phyloP scores from a whole-genome alignment of 208 protist genomes.

The Acanthamoeba royreba region DNA sequence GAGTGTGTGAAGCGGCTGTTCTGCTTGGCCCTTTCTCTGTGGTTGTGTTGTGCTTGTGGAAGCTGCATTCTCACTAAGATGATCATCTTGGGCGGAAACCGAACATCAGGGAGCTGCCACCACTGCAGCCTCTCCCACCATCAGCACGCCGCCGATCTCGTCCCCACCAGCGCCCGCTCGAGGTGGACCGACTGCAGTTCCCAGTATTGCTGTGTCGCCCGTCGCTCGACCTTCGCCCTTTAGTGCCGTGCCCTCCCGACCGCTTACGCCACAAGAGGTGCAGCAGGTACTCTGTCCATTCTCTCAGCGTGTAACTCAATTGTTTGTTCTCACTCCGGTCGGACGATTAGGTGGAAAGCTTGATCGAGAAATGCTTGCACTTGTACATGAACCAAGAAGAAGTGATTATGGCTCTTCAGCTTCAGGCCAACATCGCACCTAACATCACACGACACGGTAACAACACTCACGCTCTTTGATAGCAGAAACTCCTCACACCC shows the following conservation, averaged over 20 bases:
- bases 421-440: not conserved
- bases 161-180: too few relatives aligned
- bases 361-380: not conserved
- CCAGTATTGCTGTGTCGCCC: not conserved
- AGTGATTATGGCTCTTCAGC: not conserved
- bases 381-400: conserved; percentile 35
- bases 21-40: too few relatives aligned
- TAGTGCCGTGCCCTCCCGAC: not conserved
- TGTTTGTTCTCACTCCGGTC: not conserved
- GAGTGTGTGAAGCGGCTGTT: too few relatives aligned
- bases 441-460: not conserved
- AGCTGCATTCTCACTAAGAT: too few relatives aligned
- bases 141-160: too few relatives aligned
- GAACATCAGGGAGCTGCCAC: too few relatives aligned
- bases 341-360: not conserved
- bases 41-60: too few relatives aligned
- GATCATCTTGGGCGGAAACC: too few relatives aligned
- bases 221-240: not conserved
- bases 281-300: not conserved
- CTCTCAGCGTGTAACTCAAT: not conserved
- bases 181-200: not conserved
- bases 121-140: too few relatives aligned
- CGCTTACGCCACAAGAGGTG: not conserved
- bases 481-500: not conserved
- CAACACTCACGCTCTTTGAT: not conserved